These are phyloP conservation scores for Plasmodium fragile DNA, from an alignment of 169 alveolate species.

Conservation along the genomic window DNA sequence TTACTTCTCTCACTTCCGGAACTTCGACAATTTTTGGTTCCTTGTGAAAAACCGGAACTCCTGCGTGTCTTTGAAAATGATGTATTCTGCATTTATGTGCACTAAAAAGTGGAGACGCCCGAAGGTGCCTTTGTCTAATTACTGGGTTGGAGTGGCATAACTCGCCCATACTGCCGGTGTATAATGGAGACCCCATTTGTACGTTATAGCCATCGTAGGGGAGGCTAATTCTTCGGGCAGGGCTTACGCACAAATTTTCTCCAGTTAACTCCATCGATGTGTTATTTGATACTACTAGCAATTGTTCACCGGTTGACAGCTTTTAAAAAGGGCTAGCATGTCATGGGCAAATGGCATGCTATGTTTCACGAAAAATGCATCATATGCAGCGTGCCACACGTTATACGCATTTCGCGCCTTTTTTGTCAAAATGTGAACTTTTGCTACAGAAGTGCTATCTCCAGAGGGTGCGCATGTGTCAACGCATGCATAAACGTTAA, in stretches of 20 bases:
- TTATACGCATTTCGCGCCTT: not conserved
- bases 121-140: slow-evolving; percentile 1
- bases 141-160: slow-evolving; percentile 19
- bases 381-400: not conserved
- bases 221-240: slow-evolving; percentile 23
- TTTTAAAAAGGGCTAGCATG: slow-evolving; percentile 2
- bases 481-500: slow-evolving; percentile 1
- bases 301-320: not conserved
- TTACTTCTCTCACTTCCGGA: slow-evolving; percentile 79
- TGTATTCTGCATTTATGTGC: slow-evolving; percentile 32
- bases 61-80: slow-evolving; percentile 23
- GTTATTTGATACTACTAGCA: not conserved
- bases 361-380: not conserved
- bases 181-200: slow-evolving; percentile 19
- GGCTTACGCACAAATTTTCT: slow-evolving; percentile 1
- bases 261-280: slow-evolving; percentile 14
- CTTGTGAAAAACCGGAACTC: slow-evolving; percentile 67
- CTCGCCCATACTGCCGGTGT: slow-evolving; percentile 5
- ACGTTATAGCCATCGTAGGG: slow-evolving; percentile 49
- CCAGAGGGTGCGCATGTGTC: not conserved
- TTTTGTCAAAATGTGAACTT: not conserved
- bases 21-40: slow-evolving; percentile 78
- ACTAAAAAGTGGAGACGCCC: slow-evolving; percentile 13
- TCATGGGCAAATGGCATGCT: not conserved
- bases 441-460: not conserved